Evolutionary conservation across 2,329 filamentous ascomycete genomes (phyloP).

Genomic region (Calonectria honghensis): DNA sequence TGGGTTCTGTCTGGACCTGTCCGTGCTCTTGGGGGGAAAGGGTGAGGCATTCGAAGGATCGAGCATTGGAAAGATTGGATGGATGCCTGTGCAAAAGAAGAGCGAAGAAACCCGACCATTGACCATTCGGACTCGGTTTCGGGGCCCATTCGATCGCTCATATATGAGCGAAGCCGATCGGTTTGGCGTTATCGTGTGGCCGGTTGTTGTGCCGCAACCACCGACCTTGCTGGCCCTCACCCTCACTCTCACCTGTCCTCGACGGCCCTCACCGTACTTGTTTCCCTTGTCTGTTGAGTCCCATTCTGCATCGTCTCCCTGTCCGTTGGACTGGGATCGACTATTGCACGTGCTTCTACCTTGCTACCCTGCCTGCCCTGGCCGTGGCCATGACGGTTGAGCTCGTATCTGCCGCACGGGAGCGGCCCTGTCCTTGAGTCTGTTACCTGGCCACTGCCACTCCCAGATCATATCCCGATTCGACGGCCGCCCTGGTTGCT

Average conservation of each 20-base stretch:
- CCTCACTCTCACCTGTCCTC: conserved; percentile 18
- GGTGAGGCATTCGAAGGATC: neutral
- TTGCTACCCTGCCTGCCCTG: conserved; percentile 16
- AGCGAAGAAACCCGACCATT: neutral
- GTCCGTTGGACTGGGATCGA: conserved; percentile 30
- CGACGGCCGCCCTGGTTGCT: conserved; percentile 23
- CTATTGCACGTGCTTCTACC: conserved; percentile 34
- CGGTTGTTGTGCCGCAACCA: neutral
- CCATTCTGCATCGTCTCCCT: conserved; percentile 31
- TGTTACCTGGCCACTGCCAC: conserved; percentile 15
- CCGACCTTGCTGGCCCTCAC: neutral
- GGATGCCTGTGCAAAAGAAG: neutral
- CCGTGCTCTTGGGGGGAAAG: neutral
- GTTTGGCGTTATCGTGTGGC: neutral
- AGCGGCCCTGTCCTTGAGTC: conserved; percentile 28
- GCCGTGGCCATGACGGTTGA: conserved; percentile 25
- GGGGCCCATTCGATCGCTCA: neutral
- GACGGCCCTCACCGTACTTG: conserved; percentile 1
- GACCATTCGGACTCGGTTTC: neutral
- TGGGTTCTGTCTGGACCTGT: neutral
- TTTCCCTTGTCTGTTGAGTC: conserved; percentile 20
- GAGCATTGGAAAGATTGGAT: neutral
- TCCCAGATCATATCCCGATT: conserved; percentile 33
- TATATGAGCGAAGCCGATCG: neutral
- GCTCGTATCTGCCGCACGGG: conserved; percentile 31